Evolutionary conservation across 805 yeast species (phyloP).

Genomic region (Candida nanaspora): DNA sequence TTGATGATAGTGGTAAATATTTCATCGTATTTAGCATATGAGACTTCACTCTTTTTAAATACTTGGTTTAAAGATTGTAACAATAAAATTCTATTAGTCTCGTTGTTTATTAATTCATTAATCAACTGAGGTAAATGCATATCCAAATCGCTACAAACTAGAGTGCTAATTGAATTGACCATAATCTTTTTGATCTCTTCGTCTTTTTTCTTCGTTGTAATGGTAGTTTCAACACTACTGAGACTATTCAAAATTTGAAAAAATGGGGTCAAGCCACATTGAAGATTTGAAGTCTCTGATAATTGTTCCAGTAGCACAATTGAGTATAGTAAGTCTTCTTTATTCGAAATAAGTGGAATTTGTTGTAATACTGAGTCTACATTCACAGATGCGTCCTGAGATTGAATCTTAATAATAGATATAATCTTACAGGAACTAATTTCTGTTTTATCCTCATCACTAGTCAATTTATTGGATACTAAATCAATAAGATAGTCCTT

Average conservation of each 20-base stretch:
- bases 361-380: constrained; percentile 12
- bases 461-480: background rate
- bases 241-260: background rate
- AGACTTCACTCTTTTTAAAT: constrained; percentile 4
- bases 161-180: constrained; percentile 46
- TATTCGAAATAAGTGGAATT: background rate
- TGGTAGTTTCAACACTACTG: constrained; percentile 4
- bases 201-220: constrained; percentile 2
- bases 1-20: constrained; percentile 4
- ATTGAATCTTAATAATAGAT: constrained; percentile 25
- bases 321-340: constrained; percentile 18
- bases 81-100: constrained; percentile 2
- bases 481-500: background rate
- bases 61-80: constrained; percentile 9
- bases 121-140: constrained; percentile 33
- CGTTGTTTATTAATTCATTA: constrained; percentile 7
- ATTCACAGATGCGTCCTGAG: constrained; percentile 18
- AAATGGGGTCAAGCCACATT: constrained; percentile 8
- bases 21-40: constrained; percentile 15
- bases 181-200: constrained; percentile 38
- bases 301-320: constrained; percentile 43
- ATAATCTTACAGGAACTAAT: constrained; percentile 12
- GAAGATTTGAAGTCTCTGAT: constrained; percentile 29
- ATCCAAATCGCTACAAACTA: constrained; percentile 32
- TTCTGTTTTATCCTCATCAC: background rate